These are phyloP conservation scores for Monilinia fructicola DNA, from an alignment of 2,329 filamentous ascomycete genomes.

Conservation along the genomic window DNA sequence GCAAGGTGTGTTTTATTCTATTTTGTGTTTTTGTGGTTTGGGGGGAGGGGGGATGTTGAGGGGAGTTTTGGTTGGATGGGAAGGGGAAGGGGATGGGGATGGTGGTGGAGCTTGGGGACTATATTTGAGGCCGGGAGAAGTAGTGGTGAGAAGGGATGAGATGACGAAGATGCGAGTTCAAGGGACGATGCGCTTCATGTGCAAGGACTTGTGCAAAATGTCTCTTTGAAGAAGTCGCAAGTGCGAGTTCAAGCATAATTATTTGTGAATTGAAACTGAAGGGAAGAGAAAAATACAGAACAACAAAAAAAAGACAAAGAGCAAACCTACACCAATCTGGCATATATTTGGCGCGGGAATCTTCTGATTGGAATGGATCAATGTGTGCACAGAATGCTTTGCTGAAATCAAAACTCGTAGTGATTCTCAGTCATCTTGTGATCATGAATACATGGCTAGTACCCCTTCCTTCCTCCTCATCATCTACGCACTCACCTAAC, in stretches of 20 bases:
- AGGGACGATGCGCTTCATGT: not conserved
- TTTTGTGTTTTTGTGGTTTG: conserved; percentile 9
- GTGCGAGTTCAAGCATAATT: not conserved
- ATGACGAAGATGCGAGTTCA: not conserved
- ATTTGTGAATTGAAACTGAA: not conserved
- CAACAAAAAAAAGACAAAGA: not conserved
- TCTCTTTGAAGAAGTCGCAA: not conserved
- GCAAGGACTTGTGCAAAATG: not conserved
- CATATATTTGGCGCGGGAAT: not conserved
- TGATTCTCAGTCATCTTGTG: conserved; percentile 34
- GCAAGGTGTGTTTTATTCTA: conserved; percentile 31
- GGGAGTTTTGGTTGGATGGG: not conserved
- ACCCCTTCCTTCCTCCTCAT: not conserved
- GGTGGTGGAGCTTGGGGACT: too few species aligned
- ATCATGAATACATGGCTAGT: conserved; percentile 39
- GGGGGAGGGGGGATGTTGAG: not conserved
- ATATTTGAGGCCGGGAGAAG: not conserved
- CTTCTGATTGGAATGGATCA: not conserved
- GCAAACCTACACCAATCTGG: not conserved
- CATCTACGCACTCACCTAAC: conserved; percentile 8
- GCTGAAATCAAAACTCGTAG: conserved; percentile 20
- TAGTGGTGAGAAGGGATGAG: not conserved
- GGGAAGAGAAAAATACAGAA: too few species aligned
- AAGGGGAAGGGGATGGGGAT: rapidly evolving
- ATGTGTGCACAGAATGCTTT: not conserved